A percentile compares a stretch with the other conserved stretches of the same genome.
Conservation (phyloP, 768 basidiomycete species). For the Sutorius australiensis region DNA sequence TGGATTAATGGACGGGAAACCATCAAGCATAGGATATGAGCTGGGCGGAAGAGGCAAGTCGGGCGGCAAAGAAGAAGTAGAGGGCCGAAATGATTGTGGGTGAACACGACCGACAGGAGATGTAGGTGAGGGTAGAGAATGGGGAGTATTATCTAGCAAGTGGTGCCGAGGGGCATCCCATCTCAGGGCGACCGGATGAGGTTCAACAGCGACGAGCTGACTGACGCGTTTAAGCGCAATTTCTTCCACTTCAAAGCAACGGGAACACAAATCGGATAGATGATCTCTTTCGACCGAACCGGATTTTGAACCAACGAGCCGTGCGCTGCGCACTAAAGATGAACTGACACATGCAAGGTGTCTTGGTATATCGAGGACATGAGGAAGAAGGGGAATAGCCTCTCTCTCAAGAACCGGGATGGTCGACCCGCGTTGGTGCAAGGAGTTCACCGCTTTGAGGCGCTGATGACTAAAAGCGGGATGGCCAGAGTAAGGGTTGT, state of each 20-base stretch:
- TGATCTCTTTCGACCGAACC: slow-evolving; percentile 32
- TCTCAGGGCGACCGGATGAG: slow-evolving; percentile 9
- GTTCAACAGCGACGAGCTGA: slow-evolving; percentile 40
- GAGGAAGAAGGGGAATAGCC: slow-evolving; percentile 67
- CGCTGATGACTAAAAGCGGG: slow-evolving; percentile 46
- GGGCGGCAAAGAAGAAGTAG: slow-evolving; percentile 45
- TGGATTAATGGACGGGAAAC: slow-evolving; percentile 1
- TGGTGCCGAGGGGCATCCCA: slow-evolving; percentile 15
- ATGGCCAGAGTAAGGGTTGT: slow-evolving; percentile 26
- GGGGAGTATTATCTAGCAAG: background rate
- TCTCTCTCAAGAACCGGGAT: slow-evolving; percentile 64
- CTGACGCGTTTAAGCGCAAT: slow-evolving; percentile 64
- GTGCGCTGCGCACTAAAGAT: slow-evolving; percentile 62
- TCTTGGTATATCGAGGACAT: slow-evolving; percentile 73
- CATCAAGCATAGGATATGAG: background rate
- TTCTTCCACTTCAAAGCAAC: slow-evolving; percentile 70
- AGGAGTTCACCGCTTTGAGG: slow-evolving; percentile 48
- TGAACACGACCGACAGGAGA: slow-evolving; percentile 14
- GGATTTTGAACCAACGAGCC: slow-evolving; percentile 39
- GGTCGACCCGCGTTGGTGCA: slow-evolving; percentile 52
- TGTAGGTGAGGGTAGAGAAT: slow-evolving; percentile 20
- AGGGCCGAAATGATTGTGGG: slow-evolving; percentile 38
- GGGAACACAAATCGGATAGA: slow-evolving; percentile 54
- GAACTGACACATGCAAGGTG: slow-evolving; percentile 76
- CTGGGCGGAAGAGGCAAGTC: slow-evolving; percentile 14